Conservation (phyloP, 2,329 filamentous ascomycete genomes). For the Trichoderma atroviride region DNA sequence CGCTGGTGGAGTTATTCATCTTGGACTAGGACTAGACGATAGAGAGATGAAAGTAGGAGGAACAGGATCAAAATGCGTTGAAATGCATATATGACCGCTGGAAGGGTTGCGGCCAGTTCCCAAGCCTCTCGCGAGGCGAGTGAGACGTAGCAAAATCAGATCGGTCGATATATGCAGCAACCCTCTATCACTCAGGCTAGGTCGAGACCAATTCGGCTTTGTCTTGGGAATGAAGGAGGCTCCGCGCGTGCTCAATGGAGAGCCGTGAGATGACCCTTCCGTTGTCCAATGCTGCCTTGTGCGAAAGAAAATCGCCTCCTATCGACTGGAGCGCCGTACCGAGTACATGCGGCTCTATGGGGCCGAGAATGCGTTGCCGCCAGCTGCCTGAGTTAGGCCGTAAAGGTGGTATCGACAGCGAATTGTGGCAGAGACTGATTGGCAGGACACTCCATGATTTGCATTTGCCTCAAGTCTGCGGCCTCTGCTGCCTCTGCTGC, state of each 20-base stretch:
- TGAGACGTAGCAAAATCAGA: background rate
- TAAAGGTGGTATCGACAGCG: background rate
- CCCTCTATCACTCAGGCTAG: background rate
- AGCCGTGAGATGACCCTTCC: background rate
- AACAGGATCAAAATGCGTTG: background rate
- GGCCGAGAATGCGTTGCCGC: background rate
- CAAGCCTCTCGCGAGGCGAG: background rate
- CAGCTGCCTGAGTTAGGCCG: background rate
- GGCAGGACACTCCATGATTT: background rate
- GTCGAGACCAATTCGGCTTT: background rate
- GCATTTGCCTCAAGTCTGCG: background rate
- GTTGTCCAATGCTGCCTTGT: background rate
- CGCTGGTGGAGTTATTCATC: slow-evolving; percentile 18
- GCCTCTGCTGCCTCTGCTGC: background rate
- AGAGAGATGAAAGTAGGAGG: background rate
- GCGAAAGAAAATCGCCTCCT: background rate
- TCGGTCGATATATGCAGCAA: background rate
- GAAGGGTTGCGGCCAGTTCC: background rate
- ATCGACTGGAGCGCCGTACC: background rate
- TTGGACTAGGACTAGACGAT: background rate
- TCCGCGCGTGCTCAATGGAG: background rate
- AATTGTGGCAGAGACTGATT: slow-evolving; percentile 1
- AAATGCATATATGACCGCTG: background rate
- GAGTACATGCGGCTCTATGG: background rate
- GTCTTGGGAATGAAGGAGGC: background rate